phyloP scores from a whole-genome alignment of 345 rosid species.

The Ceriops decandra region DNA sequence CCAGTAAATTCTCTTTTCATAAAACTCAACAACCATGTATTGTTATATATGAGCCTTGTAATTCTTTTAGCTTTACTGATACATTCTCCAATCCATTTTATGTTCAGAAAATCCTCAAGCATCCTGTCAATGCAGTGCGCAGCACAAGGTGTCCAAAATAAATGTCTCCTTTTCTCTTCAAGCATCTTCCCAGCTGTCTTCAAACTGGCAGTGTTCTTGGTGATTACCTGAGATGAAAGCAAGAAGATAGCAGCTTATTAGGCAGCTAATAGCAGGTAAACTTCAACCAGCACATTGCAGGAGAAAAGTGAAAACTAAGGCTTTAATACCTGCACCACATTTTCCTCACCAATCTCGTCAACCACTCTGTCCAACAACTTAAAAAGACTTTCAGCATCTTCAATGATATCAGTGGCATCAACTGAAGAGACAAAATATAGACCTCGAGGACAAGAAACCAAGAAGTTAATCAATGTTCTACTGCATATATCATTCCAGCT shows the following conservation, averaged over 20 bases:
- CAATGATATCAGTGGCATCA: constrained; percentile 42
- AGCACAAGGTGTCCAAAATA: constrained; percentile 55
- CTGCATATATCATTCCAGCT: constrained; percentile 37
- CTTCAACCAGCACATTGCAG: neutral
- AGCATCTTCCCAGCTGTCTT: constrained; percentile 52
- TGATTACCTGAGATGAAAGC: constrained; percentile 33
- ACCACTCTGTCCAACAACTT: constrained; percentile 44
- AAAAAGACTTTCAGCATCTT: constrained; percentile 38
- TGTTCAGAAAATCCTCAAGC: constrained; percentile 37
- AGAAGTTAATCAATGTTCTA: constrained; percentile 35
- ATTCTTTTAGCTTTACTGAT: constrained; percentile 34
- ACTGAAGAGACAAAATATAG: constrained; percentile 42
- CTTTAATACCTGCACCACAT: constrained; percentile 43
- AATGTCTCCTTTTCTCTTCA: constrained; percentile 43
- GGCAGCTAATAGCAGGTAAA: neutral
- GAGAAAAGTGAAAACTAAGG: constrained; percentile 2
- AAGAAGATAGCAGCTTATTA: neutral
- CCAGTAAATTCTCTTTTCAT: constrained; percentile 42
- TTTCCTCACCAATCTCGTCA: constrained; percentile 50
- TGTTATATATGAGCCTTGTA: constrained; percentile 37
- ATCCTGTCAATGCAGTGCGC: constrained; percentile 34
- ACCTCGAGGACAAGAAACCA: constrained; percentile 43
- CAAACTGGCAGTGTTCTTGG: constrained; percentile 34
- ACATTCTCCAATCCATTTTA: constrained; percentile 36
- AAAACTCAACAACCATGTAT: constrained; percentile 31